Percentiles rank a stretch among this genome's conserved stretches.
Conservation (phyloP, 129 eudicot genomes). For the Gnaphalium uliginosum region DNA sequence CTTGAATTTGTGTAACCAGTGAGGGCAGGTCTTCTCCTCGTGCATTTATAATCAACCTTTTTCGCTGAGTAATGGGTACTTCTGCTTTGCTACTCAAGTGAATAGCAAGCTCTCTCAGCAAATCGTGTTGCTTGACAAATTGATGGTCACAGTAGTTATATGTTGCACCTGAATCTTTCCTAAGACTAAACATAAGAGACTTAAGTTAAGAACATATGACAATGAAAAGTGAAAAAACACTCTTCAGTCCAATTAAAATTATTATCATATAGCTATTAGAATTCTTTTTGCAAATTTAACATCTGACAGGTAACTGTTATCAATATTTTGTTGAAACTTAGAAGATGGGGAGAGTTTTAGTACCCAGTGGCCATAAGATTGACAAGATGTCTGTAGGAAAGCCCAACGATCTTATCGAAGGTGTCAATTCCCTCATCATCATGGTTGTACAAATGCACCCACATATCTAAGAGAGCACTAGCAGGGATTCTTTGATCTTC, state of each 20-base stretch:
- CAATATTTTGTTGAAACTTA: too few relatives aligned
- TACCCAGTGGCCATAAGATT: slow-evolving; percentile 18
- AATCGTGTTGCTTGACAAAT: slow-evolving; percentile 49
- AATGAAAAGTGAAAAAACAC: background rate
- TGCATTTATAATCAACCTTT: slow-evolving; percentile 38
- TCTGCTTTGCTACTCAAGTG: slow-evolving; percentile 36
- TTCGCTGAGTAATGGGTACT: slow-evolving; percentile 31
- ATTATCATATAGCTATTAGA: too few relatives aligned
- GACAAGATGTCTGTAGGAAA: slow-evolving; percentile 38
- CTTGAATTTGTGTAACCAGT: slow-evolving; percentile 6
- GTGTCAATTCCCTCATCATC: slow-evolving; percentile 36
- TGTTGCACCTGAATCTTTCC: background rate
- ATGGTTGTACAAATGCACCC: slow-evolving; percentile 43
- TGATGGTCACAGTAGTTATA: slow-evolving; percentile 38
- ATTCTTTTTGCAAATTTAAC: too few relatives aligned
- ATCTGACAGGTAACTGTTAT: too few relatives aligned
- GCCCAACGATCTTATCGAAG: slow-evolving; percentile 24
- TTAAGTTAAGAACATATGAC: too few relatives aligned
- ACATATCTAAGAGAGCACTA: slow-evolving; percentile 43
- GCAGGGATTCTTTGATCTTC: slow-evolving; percentile 51
- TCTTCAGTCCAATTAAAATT: background rate
- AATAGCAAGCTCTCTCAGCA: slow-evolving; percentile 58
- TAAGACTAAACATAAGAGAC: slow-evolving; percentile 25
- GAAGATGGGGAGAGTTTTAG: background rate
- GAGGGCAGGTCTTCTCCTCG: slow-evolving; percentile 28